Base-by-base conservation (phyloP, 75 land plant genomes). In the Pseudotsuga menziesii region DNA sequence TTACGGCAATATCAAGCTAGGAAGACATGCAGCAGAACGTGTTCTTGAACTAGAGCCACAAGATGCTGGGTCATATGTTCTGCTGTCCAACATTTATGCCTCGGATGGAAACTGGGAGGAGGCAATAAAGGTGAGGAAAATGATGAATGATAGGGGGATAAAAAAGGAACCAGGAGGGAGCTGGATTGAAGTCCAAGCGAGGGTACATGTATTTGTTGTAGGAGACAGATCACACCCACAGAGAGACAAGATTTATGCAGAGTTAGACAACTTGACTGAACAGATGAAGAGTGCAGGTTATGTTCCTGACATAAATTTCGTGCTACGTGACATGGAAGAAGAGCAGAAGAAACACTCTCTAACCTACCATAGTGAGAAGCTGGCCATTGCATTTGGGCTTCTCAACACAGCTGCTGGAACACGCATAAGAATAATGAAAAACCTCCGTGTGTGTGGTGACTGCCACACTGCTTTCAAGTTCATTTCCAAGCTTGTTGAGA, bases 11-110 rank as follows among this genome's bases (percentile, higher is more conserved):
- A 6, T 60, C 22, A 22, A 60, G n/a, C 61, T 60, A 60, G 61
- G 22, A 60, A 60, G 61, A 36, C 44, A 20, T 12, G 44, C 27
- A 15, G 44, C 56, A 23, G 23, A 55, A 17, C 76, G 14, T 25
- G 56, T 25, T 19, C 27, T 55, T 26, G 56, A 55, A 35, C 23
- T 74, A 3, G 52, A 48, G 5, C 44, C 76, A 55, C 20, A 74
- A 20, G 63, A 74, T n/a, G 60, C 76, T 39, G 73, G 41, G 35
- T 39, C 73, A 17, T 71, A 71, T 39, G 29, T 71, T 32, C 29
- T 71, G 41, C 5, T 71, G 73, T 71, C 73, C 6, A 32, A 71
- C 29, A 39, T 39, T 71, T 71, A 71, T 22, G 22, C 77, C 22
- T n/a, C 57, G 4, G 59, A 19, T 57, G 61, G 58, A 35, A 76